Evolutionary conservation across 345 rosid species (phyloP).

Genomic region (Chamaenerion angustifolium): DNA sequence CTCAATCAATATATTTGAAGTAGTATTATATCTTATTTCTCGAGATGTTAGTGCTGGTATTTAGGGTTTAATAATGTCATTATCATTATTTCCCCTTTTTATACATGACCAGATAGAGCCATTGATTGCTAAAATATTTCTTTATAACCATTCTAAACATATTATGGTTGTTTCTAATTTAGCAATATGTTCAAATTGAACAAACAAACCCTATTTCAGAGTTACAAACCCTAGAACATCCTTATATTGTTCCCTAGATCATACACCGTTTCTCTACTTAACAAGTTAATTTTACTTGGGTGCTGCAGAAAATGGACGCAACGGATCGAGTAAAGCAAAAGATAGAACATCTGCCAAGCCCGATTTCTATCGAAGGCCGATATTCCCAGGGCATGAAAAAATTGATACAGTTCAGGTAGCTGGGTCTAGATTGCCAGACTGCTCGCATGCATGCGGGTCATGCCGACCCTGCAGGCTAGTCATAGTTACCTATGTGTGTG

Average conservation of each 20-base stretch:
- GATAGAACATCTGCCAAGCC: slow-evolving; percentile 5
- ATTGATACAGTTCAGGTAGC: slow-evolving; percentile 57
- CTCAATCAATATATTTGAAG: too few relatives aligned
- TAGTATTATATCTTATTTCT: too few relatives aligned
- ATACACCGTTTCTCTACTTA: neutral
- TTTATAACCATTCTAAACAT: too few relatives aligned
- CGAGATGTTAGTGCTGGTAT: too few relatives aligned
- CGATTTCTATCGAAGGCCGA: slow-evolving; percentile 10
- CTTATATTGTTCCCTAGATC: neutral
- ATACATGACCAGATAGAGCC: too few relatives aligned
- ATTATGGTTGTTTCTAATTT: too few relatives aligned
- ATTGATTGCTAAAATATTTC: too few relatives aligned
- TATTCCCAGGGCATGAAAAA: slow-evolving; percentile 16
- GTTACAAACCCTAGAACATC: neutral
- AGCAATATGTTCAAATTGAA: too few relatives aligned
- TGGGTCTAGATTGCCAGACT: slow-evolving; percentile 79
- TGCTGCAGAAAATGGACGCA: slow-evolving; percentile 16
- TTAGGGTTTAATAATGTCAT: too few relatives aligned
- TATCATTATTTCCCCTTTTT: too few relatives aligned
- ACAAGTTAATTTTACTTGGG: neutral
- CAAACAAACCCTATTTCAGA: too few relatives aligned
- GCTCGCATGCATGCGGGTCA: slow-evolving; percentile 89
- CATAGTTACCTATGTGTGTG: slow-evolving; percentile 84
- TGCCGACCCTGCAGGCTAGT: slow-evolving; percentile 83
- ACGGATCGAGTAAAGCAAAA: slow-evolving; percentile 6